These are phyloP conservation scores for Ophiostoma angusticollis DNA, from an alignment of 2,329 filamentous ascomycete genomes.

Conservation along the genomic window DNA sequence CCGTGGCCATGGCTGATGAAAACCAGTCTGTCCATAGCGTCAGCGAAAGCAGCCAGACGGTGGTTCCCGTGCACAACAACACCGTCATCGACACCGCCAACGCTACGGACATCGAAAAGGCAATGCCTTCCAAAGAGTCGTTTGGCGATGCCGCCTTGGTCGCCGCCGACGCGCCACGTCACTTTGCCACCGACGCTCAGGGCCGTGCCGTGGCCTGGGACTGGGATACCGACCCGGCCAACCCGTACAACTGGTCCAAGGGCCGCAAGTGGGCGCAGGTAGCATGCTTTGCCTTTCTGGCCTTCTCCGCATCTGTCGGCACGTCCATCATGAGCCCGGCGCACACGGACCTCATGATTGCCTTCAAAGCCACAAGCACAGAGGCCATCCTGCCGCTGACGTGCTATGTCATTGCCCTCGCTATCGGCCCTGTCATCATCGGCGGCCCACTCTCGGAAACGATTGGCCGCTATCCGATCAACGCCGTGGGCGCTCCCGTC, in stretches of 20 bases:
- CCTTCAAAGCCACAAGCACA: constrained; percentile 42
- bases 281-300: constrained; percentile 25
- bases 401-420: constrained; percentile 47
- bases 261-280: constrained; percentile 28
- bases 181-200: constrained; percentile 1
- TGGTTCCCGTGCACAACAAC: no score
- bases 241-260: constrained; percentile 38
- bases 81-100: not conserved
- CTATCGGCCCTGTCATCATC: constrained; percentile 44
- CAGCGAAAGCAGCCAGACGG: no score
- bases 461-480: constrained; percentile 41
- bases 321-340: constrained; percentile 42
- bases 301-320: constrained; percentile 36
- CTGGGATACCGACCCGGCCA: constrained; percentile 29
- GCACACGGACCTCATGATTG: constrained; percentile 29
- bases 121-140: no score
- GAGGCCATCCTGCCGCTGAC: constrained; percentile 46
- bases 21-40: no score
- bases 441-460: constrained; percentile 47
- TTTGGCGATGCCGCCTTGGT: constrained; percentile 10
- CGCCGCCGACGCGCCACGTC: not conserved
- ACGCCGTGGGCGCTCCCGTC: constrained; percentile 30
- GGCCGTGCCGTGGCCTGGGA: constrained; percentile 10
- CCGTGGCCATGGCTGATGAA: no score
- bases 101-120: not conserved